phyloP scores from a whole-genome alignment of 1,284 basidiomycete species.

The Puccinia brachypodii region DNA sequence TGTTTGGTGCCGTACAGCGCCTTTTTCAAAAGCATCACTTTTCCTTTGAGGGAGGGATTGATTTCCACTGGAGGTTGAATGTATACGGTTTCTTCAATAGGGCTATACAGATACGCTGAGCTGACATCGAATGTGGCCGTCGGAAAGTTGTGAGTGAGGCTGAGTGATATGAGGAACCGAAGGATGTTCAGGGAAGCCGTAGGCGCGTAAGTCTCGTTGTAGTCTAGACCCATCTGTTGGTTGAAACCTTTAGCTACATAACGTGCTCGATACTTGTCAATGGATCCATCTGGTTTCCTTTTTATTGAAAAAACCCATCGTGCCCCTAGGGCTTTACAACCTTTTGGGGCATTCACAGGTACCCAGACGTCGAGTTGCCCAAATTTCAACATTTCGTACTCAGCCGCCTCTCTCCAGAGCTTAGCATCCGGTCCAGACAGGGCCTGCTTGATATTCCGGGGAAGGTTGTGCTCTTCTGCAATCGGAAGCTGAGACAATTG shows the following conservation, averaged over 20 bases:
- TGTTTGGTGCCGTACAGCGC: slow-evolving; percentile 10
- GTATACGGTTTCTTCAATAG: slow-evolving; percentile 2
- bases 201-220: neutral
- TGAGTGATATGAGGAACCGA: neutral
- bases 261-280: neutral
- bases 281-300: neutral
- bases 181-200: neutral
- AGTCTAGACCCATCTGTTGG: neutral
- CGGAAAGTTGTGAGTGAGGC: neutral
- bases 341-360: neutral
- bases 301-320: slow-evolving; percentile 1
- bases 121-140: neutral
- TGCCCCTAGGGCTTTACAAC: neutral
- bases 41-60: neutral
- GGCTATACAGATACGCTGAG: neutral
- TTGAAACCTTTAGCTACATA: neutral
- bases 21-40: neutral
- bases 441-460: neutral
- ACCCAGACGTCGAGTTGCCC: neutral
- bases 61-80: neutral
- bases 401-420: neutral
- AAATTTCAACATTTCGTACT: neutral
- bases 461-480: neutral
- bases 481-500: neutral
- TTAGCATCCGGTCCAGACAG: neutral